Base-by-base conservation (phyloP, 176 grass and related monocot species). In the Avena eriantha region DNA sequence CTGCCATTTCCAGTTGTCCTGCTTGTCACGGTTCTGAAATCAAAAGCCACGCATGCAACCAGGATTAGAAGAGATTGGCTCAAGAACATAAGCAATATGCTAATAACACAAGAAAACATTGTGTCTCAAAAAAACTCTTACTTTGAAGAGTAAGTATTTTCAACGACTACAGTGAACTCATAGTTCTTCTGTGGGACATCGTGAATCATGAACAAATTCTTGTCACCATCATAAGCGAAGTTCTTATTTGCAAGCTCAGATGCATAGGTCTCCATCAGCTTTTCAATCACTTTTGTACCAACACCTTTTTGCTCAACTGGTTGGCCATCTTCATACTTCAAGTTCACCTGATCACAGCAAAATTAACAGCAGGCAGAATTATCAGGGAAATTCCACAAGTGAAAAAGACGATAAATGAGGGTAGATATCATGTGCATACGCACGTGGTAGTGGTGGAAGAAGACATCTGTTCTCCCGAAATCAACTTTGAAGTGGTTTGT, bases 401-500 rank as follows among this genome's bases (percentile, higher is more conserved):
- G 55, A 57, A 57, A 57, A 57, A 50, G 2, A 41, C 16, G 21
- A 17, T 3, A 72, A 59, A 18, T 5, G 12, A 48, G 23, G 54
- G 5, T 49, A 47, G 41, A 10, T 33, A 48, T 8, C 33, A 69
- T 9, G 33, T 10, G 16, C 15, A 67, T 10, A 8, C 16, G 58
- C 48, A 84, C 69, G 29, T 76, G 1, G 7, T 76, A 76, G 12
- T 50, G 70, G 56, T 76, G 3, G 57, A 76, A 76, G 7, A 34
- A n/a, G 1, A 14, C 41, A 33, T 61, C 34, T 4, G 4, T 9
- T 60, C 16, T 59, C 53, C 16, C 0, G 7, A 46, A 10, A 51
- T 43, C 66, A n/a, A 15, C 68, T 73, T 43, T 73, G 35, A 73
- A 83, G 53, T 83, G 69, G 53, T 83, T 73, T 17, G 68, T 58